Percentiles rank a stretch among this genome's conserved stretches.
These are phyloP conservation scores for Penicillium waksmanii DNA, from an alignment of 495 filamentous ascomycete species.

Conservation along the genomic window DNA sequence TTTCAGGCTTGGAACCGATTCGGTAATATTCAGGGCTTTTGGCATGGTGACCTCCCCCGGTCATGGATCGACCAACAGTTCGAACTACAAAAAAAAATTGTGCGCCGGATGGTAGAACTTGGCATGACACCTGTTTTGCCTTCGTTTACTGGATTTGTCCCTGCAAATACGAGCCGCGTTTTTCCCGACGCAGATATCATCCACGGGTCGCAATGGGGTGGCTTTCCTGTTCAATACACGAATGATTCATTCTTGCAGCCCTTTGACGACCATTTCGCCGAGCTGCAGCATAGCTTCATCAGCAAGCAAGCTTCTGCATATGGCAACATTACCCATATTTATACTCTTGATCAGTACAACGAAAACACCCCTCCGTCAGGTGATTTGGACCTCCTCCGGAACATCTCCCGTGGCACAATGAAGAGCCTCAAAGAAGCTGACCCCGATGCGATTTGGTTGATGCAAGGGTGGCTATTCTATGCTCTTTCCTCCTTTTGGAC, in stretches of 20 bases:
- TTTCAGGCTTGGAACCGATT: slow-evolving; percentile 62
- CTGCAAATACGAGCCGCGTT: slow-evolving; percentile 40
- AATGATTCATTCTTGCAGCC: slow-evolving; percentile 57
- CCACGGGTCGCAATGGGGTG: slow-evolving; percentile 50
- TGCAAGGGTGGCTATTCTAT: slow-evolving; percentile 61
- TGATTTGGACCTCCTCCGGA: slow-evolving; percentile 49
- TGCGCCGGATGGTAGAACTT: slow-evolving; percentile 53
- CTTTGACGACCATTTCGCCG: slow-evolving; percentile 46
- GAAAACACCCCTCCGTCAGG: slow-evolving; percentile 56
- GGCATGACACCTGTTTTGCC: slow-evolving; percentile 58
- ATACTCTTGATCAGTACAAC: slow-evolving; percentile 58
- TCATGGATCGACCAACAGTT: slow-evolving; percentile 53
- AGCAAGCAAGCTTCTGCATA: slow-evolving; percentile 50
- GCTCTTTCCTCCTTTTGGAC: slow-evolving; percentile 53
- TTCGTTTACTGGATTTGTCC: slow-evolving; percentile 54
- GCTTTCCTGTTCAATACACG: slow-evolving; percentile 46
- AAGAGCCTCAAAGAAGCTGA: slow-evolving; percentile 50
- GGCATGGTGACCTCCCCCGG: slow-evolving; percentile 46
- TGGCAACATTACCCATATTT: slow-evolving; percentile 55
- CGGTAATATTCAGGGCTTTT: slow-evolving; percentile 58
- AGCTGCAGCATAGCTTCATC: slow-evolving; percentile 52
- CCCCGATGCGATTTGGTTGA: slow-evolving; percentile 54
- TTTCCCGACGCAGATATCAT: slow-evolving; percentile 50
- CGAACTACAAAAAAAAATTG: slow-evolving; percentile 51
- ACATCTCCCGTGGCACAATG: slow-evolving; percentile 51